phyloP scores from a whole-genome alignment of 2,329 filamentous ascomycete genomes.

The Neoascochyta sp. region DNA sequence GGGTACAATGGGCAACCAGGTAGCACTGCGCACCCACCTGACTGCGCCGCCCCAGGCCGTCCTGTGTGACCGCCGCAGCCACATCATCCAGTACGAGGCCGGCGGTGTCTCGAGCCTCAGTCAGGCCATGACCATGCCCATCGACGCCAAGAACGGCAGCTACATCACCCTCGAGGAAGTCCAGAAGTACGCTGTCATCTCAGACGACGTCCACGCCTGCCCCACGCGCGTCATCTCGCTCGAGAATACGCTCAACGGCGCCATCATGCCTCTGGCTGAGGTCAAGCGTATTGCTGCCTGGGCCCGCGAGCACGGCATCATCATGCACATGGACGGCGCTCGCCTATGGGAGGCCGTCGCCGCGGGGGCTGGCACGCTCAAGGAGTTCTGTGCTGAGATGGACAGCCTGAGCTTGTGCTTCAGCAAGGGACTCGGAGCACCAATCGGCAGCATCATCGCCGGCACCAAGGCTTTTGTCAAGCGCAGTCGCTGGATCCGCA shows the following conservation, averaged over 20 bases:
- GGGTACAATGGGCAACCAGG: constrained; percentile 92
- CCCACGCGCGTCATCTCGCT: constrained; percentile 78
- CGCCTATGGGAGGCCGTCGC: constrained; percentile 78
- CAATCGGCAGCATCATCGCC: constrained; percentile 72
- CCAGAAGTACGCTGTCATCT: constrained; percentile 59
- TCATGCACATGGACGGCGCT: constrained; percentile 75
- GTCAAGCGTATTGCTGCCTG: constrained; percentile 66
- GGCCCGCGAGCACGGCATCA: constrained; percentile 59
- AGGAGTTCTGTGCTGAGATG: constrained; percentile 65
- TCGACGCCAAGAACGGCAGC: constrained; percentile 66
- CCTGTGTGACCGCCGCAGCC: constrained; percentile 72
- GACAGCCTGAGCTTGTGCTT: constrained; percentile 77
- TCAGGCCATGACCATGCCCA: constrained; percentile 64
- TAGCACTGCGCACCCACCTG: constrained; percentile 74
- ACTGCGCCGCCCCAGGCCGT: constrained; percentile 75
- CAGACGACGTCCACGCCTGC: constrained; percentile 70
- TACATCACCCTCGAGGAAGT: constrained; percentile 78
- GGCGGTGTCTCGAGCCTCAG: constrained; percentile 67
- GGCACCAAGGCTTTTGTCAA: constrained; percentile 57
- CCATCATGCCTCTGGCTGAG: constrained; percentile 73
- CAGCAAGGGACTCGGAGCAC: constrained; percentile 77
- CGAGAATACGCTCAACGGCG: constrained; percentile 81
- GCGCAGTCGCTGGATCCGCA: constrained; percentile 71
- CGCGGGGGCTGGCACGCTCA: constrained; percentile 62
- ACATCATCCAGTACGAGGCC: constrained; percentile 70